Conservation (phyloP, 2,329 filamentous ascomycete species). For the Didymella pinodella region DNA sequence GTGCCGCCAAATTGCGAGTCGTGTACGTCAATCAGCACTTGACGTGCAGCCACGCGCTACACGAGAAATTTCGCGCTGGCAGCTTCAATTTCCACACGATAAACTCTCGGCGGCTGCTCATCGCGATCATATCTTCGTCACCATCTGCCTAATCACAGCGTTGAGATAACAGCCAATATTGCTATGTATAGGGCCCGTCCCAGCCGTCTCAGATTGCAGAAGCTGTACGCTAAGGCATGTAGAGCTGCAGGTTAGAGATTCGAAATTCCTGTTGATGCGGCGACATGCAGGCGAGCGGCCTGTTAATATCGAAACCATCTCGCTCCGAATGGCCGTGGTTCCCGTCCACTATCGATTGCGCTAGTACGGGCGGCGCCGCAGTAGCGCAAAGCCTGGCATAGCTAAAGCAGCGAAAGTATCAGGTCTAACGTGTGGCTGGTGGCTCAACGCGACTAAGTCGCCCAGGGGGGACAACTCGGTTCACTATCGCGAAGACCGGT, state of each 20-base stretch:
- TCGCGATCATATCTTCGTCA: slow-evolving; percentile 10
- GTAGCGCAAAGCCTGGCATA: slow-evolving; percentile 15
- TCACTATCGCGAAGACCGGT: slow-evolving; percentile 11
- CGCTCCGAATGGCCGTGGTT: slow-evolving; percentile 7
- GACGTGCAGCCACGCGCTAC: slow-evolving; percentile 9
- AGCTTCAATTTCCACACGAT: slow-evolving; percentile 8
- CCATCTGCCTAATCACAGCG: slow-evolving; percentile 4
- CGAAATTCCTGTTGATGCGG: slow-evolving; percentile 17
- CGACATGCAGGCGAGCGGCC: slow-evolving; percentile 14
- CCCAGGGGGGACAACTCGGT: slow-evolving; percentile 9
- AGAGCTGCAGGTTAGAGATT: slow-evolving; percentile 7
- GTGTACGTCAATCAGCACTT: slow-evolving; percentile 6
- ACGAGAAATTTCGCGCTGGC: background rate
- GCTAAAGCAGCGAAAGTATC: slow-evolving; percentile 16
- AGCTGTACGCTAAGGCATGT: slow-evolving; percentile 12
- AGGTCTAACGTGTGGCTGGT: slow-evolving; percentile 18
- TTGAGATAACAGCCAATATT: slow-evolving; percentile 19
- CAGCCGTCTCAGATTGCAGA: slow-evolving; percentile 4
- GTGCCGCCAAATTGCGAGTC: slow-evolving; percentile 8
- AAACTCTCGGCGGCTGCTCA: background rate
- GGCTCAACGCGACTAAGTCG: slow-evolving; percentile 11
- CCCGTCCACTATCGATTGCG: slow-evolving; percentile 17
- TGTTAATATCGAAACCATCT: slow-evolving; percentile 14
- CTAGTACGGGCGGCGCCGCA: slow-evolving; percentile 22
- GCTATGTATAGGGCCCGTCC: slow-evolving; percentile 14